Base-by-base conservation (phyloP, 2,329 filamentous ascomycete species). In the Microdochium paspali region DNA sequence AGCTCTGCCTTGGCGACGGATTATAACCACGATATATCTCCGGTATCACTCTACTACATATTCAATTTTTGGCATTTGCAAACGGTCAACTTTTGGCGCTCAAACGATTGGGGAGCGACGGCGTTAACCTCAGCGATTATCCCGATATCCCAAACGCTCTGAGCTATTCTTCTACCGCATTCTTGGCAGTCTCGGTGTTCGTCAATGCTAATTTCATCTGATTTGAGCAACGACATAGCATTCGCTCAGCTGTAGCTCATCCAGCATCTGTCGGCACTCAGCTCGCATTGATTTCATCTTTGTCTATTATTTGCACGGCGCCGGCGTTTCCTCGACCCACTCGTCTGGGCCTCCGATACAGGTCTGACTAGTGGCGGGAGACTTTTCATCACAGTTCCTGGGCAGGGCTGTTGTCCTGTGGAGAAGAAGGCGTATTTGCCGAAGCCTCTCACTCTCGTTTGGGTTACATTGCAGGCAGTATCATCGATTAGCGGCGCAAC, bases 11-110 rank as follows among this genome's bases (percentile, higher is more conserved):
- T 13, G 26, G 13, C 26, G 26, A 28, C n/a, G n/a, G n/a, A n/a
- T n/a, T n/a, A n/a, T n/a, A n/a, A n/a, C n/a, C n/a, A n/a, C n/a
- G n/a, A n/a, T n/a, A n/a, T n/a, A n/a, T n/a, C 26, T 28, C 26
- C 13, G 7, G 13, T 13, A 13, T 28, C 26, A 28, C 26, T 28
- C 23, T 21, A 20, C 5, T 18, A 40, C 12, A n/a, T 53, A 51
- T 54, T 51, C 43, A 51, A 45, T 50, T 54, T 47, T 49, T 40
- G 49, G 52, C 35, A 40, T 40, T 40, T 20, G 12, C 35, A 21
- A 35, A 35, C 15, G 23, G 13, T 18, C 35, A 10, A 18, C 6
- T 21, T 40, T 20, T 20, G 35, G 35, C 15, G 35, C 35, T 21
- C 35, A 40, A 18, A n/a, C 9, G 18, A 21, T 40, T 40, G 18